Evolutionary conservation across 768 basidiomycete species (phyloP).

Genomic region (Boletus vinaceobasis): DNA sequence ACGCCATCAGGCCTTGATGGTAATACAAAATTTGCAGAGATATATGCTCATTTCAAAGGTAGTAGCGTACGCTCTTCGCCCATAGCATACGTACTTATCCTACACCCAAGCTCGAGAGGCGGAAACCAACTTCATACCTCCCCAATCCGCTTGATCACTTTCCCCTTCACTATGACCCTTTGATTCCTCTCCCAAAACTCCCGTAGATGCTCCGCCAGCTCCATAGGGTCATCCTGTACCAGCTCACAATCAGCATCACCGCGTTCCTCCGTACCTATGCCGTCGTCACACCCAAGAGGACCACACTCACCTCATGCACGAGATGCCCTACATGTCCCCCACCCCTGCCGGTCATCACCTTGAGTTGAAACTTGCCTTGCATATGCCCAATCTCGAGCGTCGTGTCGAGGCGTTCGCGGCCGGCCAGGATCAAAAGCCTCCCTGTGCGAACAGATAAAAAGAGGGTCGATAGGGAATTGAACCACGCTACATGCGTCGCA

Average conservation of each 20-base stretch:
- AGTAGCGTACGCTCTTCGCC: background rate
- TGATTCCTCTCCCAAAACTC: constrained; percentile 94
- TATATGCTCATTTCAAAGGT: too few species aligned
- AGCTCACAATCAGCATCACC: background rate
- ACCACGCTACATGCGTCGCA: constrained; percentile 73
- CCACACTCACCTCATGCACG: constrained; percentile 75
- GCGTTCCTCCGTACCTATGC: background rate
- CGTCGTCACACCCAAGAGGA: background rate
- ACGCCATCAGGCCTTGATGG: constrained; percentile 27
- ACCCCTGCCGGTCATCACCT: constrained; percentile 61
- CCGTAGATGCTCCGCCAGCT: constrained; percentile 73
- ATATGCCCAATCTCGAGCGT: constrained; percentile 96
- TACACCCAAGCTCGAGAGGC: background rate
- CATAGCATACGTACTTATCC: too few species aligned
- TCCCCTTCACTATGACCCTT: constrained; percentile 52
- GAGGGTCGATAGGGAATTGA: constrained; percentile 69
- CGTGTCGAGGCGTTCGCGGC: constrained; percentile 88
- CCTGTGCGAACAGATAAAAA: constrained; percentile 81
- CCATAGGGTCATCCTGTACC: constrained; percentile 77
- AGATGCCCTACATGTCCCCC: constrained; percentile 74
- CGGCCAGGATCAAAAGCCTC: constrained; percentile 85
- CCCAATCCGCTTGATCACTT: constrained; percentile 52
- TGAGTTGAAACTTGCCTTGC: constrained; percentile 95
- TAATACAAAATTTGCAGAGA: background rate
- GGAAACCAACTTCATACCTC: constrained; percentile 31